phyloP scores from a whole-genome alignment of 257 asterid genomes.

The Pogostemon cablin region DNA sequence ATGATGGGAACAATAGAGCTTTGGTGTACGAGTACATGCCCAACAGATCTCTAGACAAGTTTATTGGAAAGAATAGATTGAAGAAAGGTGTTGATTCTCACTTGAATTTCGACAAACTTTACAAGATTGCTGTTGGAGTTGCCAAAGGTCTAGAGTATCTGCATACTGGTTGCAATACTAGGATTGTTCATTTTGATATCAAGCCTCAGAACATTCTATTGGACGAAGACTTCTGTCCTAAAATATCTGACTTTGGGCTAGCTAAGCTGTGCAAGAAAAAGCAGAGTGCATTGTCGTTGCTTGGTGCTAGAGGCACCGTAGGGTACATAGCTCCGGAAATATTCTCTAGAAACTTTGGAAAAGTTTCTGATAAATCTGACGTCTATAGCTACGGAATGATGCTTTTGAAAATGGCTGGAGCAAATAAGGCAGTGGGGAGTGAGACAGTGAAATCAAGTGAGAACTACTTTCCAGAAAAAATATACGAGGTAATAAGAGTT shows the following conservation, averaged over 20 bases:
- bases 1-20: not conserved
- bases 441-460: slow-evolving; percentile 35
- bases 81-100: not conserved
- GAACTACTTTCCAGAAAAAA: slow-evolving; percentile 45
- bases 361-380: slow-evolving; percentile 56
- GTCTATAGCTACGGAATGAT: slow-evolving; percentile 68
- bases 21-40: slow-evolving; percentile 33
- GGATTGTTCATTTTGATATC: slow-evolving; percentile 53
- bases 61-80: not conserved
- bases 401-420: slow-evolving; percentile 62
- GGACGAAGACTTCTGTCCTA: slow-evolving; percentile 62
- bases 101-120: slow-evolving; percentile 41
- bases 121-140: slow-evolving; percentile 61
- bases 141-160: slow-evolving; percentile 25
- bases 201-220: slow-evolving; percentile 67
- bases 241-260: slow-evolving; percentile 56
- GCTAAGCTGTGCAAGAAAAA: not conserved
- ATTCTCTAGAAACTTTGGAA: slow-evolving; percentile 41
- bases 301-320: not conserved
- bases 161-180: not conserved
- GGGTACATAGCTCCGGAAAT: slow-evolving; percentile 64
- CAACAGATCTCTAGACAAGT: slow-evolving; percentile 41
- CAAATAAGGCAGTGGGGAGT: slow-evolving; percentile 18
- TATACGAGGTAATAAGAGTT: slow-evolving; percentile 46
- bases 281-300: not conserved